Base-by-base conservation (phyloP, 345 rosid species). In the Clausena lansium region DNA sequence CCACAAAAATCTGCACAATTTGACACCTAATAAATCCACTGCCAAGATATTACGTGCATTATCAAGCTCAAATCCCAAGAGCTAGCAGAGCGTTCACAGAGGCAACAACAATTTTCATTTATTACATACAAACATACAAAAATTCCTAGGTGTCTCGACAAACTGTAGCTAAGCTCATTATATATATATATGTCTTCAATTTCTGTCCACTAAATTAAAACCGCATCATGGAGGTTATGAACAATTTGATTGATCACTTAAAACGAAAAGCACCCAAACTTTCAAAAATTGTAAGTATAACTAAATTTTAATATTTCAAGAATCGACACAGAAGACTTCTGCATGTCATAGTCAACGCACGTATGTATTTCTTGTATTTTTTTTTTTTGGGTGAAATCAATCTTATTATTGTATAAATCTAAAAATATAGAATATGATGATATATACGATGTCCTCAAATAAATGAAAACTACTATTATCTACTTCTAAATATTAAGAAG, bases 261-360 rank as follows among this genome's bases (percentile, higher is more conserved):
- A 11, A 41, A 41, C 0, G 14, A 41, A 41, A 41, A 11, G 11
- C 50, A 10, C 50, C 15, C 0, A 11, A 41, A 41, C 4, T 41
- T 41, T 41, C 4, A 41, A 41, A 41, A 11, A 2, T 41, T 41
- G 5, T 41, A 41, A 41, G 5, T 41, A 11, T 3, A 41, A 10
- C 15, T 11, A 41, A 41, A 41, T 41, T 41, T 41, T 41, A 41
- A 41, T 41, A 41, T 41, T 41, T 41, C 15, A 41, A 2, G 50
- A 41, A 3, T 0, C 0, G 15, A 41, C 1, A 41, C 0, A 2
- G 4, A 41, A 41, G 5, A 11, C 0, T 11, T 41, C 0, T 11
- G 0, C 0, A 41, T 9, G 4, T 0, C 14, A 17, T 50, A 1
- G 7, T 50, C 55, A 5, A 50, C 17, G 20, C 0, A 17, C 7